Evolutionary conservation across 257 asterid species (phyloP), one percentile per base, ranked within the genome.

Genomic region (Petunia secreta): DNA sequence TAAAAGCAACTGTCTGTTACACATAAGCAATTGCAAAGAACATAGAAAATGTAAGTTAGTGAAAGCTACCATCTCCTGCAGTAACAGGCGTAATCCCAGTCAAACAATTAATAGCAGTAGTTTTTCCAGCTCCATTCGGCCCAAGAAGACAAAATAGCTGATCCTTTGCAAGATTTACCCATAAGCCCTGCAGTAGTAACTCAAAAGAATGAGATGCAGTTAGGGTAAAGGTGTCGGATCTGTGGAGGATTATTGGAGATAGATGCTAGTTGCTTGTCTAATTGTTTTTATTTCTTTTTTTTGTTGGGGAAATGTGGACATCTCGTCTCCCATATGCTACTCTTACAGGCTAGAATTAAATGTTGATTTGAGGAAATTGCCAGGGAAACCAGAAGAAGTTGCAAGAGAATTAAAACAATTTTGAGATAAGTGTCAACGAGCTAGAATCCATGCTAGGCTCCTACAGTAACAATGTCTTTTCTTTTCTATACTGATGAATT

Each of bases 111-210:
- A 95, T 95, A 39, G 90, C 85, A 67, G 99, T 95, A 80, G 99
- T 95, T 88, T 95, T 95, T 58, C 99, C 99, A 79, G 99, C 98
- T 80, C 98, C 99, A 85, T 95, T 95, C 48, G 97, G 98, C 81
- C 99, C 99, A 80, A 95, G 97, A 82, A 95, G 95, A 87, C 99
- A 95, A 85, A 95, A 92, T 50, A 95, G 85, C 91, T 95, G 99
- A 87, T 93, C 98, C 86, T 90, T 95, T 57, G 97, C 90, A 79
- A 95, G 87, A 85, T 92, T 93, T 81, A 95, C 78, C 99, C 99
- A 95, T 85, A 95, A 79, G 50, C 98, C 98, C 99, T 95, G 97
- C 81, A 84, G 46, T 73, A 73, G 34, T 50, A 14, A 73, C 78
- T 73, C 78, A 34, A 50, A 50, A 50, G 44, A 73, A 50, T 73